Conservation (phyloP, 2,329 filamentous ascomycete species). For the Talaromyces albobiverticillius region DNA sequence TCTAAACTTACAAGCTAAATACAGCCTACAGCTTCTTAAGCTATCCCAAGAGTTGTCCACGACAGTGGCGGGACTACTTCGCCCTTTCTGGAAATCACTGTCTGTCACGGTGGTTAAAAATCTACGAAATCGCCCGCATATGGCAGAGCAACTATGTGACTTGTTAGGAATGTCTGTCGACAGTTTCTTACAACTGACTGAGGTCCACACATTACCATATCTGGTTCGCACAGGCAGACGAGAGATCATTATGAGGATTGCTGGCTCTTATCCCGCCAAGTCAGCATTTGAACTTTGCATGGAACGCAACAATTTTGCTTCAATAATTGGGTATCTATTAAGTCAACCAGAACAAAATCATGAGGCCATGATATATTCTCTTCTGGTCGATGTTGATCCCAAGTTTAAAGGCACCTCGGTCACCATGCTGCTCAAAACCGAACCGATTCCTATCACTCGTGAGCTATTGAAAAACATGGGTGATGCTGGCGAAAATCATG, state of each 20-base stretch:
- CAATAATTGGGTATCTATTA: slow-evolving; percentile 58
- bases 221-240: slow-evolving; percentile 74
- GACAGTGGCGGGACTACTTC: slow-evolving; percentile 67
- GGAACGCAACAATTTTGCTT: slow-evolving; percentile 57
- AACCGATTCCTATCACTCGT: slow-evolving; percentile 72
- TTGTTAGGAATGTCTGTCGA: slow-evolving; percentile 72
- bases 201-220: slow-evolving; percentile 79
- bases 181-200: slow-evolving; percentile 71
- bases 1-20: slow-evolving; percentile 6
- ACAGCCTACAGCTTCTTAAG: slow-evolving; percentile 56
- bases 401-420: slow-evolving; percentile 67
- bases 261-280: slow-evolving; percentile 60
- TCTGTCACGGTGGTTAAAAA: slow-evolving; percentile 82
- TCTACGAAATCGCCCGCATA: slow-evolving; percentile 74
- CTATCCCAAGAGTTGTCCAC: slow-evolving; percentile 65
- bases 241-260: slow-evolving; percentile 78
- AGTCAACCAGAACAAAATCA: slow-evolving; percentile 62
- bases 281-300: slow-evolving; percentile 61
- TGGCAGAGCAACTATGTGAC: slow-evolving; percentile 75
- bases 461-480: slow-evolving; percentile 79
- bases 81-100: slow-evolving; percentile 84
- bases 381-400: slow-evolving; percentile 66
- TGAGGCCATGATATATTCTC: slow-evolving; percentile 65
- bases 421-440: slow-evolving; percentile 66
- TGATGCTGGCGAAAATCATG: slow-evolving; percentile 58